These are phyloP conservation scores for Ustilago sp. DNA, from an alignment of 1,284 basidiomycete genomes.

Conservation along the genomic window DNA sequence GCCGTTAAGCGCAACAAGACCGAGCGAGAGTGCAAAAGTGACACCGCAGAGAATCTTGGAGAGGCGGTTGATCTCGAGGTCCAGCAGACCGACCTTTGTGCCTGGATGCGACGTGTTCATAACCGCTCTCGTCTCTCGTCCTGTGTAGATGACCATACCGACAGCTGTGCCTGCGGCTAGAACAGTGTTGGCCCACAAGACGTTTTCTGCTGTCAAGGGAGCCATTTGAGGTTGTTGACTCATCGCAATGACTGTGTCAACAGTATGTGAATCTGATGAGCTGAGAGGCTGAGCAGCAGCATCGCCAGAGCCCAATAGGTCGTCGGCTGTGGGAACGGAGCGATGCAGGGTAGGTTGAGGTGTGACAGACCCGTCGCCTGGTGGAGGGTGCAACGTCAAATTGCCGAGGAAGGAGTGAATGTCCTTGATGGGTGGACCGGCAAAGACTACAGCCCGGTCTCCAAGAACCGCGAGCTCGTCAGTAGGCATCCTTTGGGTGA, in stretches of 20 bases:
- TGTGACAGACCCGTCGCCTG: conserved; percentile 27
- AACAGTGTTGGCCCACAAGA: conserved; percentile 97
- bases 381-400: conserved; percentile 78
- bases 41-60: conserved; percentile 97
- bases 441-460: conserved; percentile 71
- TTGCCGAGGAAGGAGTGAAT: conserved; percentile 96
- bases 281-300: conserved; percentile 26
- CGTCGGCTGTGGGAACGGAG: conserved; percentile 71
- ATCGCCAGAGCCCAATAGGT: conserved; percentile 32
- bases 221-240: conserved; percentile 61
- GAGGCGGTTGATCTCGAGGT: conserved; percentile 93
- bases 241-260: conserved; percentile 69
- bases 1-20: conserved; percentile 93
- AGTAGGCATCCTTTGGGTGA: conserved; percentile 81
- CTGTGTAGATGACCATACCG: conserved; percentile 93
- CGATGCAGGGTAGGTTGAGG: conserved; percentile 26
- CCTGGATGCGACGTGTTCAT: conserved; percentile 98
- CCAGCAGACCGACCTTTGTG: conserved; percentile 92
- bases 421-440: conserved; percentile 94
- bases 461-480: conserved; percentile 76
- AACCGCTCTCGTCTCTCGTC: conserved; percentile 93
- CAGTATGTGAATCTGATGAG: conserved; percentile 33
- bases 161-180: conserved; percentile 93
- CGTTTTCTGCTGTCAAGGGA: conserved; percentile 83
- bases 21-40: conserved; percentile 89